Conservation (phyloP, 305 asterid species). For the Fraxinus paxiana region DNA sequence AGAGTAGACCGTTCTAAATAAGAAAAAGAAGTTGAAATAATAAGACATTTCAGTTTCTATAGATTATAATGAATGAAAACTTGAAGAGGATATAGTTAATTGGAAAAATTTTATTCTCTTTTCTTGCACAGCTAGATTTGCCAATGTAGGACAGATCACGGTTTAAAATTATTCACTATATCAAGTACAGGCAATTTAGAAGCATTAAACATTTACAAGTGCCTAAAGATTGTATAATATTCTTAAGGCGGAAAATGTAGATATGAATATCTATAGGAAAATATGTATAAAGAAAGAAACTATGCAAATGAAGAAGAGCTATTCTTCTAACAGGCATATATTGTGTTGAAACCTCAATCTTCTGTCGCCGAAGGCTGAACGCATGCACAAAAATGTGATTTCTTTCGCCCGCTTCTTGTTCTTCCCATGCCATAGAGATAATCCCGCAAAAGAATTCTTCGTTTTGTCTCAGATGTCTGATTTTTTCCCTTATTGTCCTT, state of each 20-base stretch:
- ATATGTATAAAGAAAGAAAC: neutral
- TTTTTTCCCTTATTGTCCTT: constrained; percentile 39
- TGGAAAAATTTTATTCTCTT: neutral
- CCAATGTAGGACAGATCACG: neutral
- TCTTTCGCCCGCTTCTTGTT: constrained; percentile 50
- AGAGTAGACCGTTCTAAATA: neutral
- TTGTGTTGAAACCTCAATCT: constrained; percentile 38
- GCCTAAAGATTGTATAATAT: constrained; percentile 5
- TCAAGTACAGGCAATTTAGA: neutral
- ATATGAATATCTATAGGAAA: constrained; percentile 13
- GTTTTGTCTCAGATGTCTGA: constrained; percentile 44
- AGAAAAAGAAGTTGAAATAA: neutral
- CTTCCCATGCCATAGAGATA: constrained; percentile 61
- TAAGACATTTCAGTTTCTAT: neutral
- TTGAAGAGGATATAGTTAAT: neutral
- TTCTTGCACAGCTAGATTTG: neutral
- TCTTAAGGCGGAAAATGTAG: constrained; percentile 2
- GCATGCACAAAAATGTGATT: constrained; percentile 62
- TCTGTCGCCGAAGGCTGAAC: constrained; percentile 66
- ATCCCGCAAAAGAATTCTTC: constrained; percentile 64
- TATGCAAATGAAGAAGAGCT: constrained; percentile 19
- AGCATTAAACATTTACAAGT: constrained; percentile 23
- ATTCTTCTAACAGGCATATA: constrained; percentile 2
- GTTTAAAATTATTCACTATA: neutral
- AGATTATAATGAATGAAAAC: neutral